These are phyloP conservation scores for Acacia acuminata DNA, from an alignment of 306 rosid genomes.

Conservation along the genomic window DNA sequence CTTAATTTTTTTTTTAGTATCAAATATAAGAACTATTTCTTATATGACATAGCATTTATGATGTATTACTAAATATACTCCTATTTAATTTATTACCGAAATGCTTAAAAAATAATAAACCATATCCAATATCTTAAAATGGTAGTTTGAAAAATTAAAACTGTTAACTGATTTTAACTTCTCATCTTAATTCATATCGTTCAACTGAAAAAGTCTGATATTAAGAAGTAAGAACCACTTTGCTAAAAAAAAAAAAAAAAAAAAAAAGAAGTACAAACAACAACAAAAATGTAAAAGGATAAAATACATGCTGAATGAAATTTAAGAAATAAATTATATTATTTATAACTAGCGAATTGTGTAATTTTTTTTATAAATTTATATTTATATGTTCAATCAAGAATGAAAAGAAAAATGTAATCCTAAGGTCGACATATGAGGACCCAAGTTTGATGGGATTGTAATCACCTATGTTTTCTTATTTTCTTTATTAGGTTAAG, in stretches of 20 bases:
- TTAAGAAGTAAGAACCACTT: too few relatives aligned
- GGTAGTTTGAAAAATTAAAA: background rate
- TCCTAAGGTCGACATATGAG: background rate
- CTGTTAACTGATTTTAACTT: background rate
- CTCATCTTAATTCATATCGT: too few relatives aligned
- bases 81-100: background rate
- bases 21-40: too few relatives aligned
- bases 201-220: too few relatives aligned
- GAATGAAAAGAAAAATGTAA: background rate
- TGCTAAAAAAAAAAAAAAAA: too few relatives aligned
- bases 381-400: background rate
- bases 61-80: background rate
- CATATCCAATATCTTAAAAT: too few relatives aligned
- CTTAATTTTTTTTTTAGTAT: background rate
- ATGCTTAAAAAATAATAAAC: too few relatives aligned
- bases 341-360: too few relatives aligned
- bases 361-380: background rate
- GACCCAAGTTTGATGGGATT: too few relatives aligned
- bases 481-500: too few relatives aligned
- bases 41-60: background rate
- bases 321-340: background rate
- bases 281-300: background rate
- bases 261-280: too few relatives aligned
- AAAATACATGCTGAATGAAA: background rate
- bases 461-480: background rate